Base-by-base conservation (phyloP, 768 basidiomycete species). In the Phylloporus sp. region DNA sequence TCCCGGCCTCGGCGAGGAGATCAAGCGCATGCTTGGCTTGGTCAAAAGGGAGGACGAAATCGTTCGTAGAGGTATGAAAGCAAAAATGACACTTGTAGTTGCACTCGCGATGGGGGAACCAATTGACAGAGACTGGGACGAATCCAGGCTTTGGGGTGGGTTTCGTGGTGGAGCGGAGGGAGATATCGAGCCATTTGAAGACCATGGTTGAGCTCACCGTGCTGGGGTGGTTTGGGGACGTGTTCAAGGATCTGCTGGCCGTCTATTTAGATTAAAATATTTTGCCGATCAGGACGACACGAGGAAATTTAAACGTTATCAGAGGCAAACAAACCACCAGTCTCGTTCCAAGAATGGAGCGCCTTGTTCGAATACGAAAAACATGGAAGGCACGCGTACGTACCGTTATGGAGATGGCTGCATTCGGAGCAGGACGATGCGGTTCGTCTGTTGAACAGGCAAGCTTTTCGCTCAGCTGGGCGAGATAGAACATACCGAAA, bases 61-160 rank as follows among this genome's bases (percentile, higher is more conserved):
- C 29, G 23, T 64, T 66, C 18, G 55, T 67, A 15, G 51, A 50
- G 22, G 69, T 71, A 35, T 72, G 70, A 35, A 73, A 71, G 48
- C 71, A 72, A 47, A 72, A 70, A 12, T 65, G 53, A 40, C 70
- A 71, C 16, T 59, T 50, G 45, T 72, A 72, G 38, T 72, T 72
- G 20, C 58, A 60, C 6, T 20, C 18, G 22, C 59, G 47, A 22
- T 52, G 34, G 11, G 50, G 51, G 9, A 59, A 59, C 56, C 50
- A 59, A 47, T 59, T 59, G 10, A 59, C 53, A 1, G 57, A 59
- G 15, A 54, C 45, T 9, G 58, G 58, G 1, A 57, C 34, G 18
- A 61, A 45, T 15, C 35, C 35, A 5, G 58, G 59, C 9, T 49
- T 49, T 5, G 45, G 35, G 7, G 31, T 24, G 23, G 45, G 40